These are phyloP conservation scores for Metarhizium sp. DNA, from an alignment of 2,329 filamentous ascomycete genomes.

Conservation along the genomic window DNA sequence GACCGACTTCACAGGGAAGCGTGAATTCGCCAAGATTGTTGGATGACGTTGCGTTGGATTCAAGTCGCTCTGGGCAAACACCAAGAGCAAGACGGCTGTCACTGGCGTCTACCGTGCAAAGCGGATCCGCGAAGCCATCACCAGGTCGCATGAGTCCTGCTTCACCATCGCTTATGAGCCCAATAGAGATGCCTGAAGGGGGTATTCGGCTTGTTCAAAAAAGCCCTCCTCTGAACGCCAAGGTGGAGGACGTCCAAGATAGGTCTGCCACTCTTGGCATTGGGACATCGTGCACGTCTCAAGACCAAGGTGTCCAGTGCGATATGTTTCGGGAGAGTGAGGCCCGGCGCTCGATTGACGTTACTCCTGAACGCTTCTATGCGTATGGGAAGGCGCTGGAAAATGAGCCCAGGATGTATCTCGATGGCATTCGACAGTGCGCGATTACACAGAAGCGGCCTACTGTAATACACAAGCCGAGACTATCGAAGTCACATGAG, in stretches of 20 bases:
- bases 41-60: background rate
- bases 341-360: slow-evolving; percentile 7
- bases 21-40: background rate
- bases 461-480: slow-evolving; percentile 7
- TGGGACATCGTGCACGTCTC: background rate
- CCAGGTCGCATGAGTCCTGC: background rate
- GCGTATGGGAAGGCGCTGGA: slow-evolving; percentile 3
- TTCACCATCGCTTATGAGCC: background rate
- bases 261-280: background rate
- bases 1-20: background rate
- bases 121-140: background rate
- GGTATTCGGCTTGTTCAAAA: slow-evolving; percentile 4
- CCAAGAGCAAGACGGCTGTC: background rate
- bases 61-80: background rate
- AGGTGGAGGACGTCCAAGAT: background rate
- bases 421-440: background rate
- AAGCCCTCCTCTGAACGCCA: background rate
- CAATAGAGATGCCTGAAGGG: background rate
- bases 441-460: background rate
- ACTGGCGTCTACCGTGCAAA: background rate
- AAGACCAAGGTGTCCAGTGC: slow-evolving; percentile 5
- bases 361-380: slow-evolving; percentile 16
- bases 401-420: background rate
- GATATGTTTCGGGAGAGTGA: background rate
- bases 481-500: slow-evolving; percentile 8